Percentiles rank a stretch among this genome's conserved stretches.
Evolutionary conservation across 2,329 filamentous ascomycete genomes (phyloP).

Genomic region (Diplodia intermedia): DNA sequence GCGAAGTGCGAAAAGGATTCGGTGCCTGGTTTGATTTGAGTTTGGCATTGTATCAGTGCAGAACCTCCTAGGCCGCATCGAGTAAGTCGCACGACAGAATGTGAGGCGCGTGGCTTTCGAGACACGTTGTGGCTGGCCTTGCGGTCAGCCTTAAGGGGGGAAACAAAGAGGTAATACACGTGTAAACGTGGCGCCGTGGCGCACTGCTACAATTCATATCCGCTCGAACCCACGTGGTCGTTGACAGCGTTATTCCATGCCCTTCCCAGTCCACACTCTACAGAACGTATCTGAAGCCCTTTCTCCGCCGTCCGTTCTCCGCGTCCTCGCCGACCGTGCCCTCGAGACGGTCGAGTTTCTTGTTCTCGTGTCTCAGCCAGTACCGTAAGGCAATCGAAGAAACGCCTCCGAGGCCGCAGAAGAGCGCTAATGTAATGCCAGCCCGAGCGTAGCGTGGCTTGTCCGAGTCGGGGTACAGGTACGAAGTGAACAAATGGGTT

Average conservation of each 20-base stretch:
- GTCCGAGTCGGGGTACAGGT: constrained; percentile 19
- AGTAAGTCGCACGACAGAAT: not conserved
- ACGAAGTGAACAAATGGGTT: constrained; percentile 14
- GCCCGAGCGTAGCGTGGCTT: constrained; percentile 21
- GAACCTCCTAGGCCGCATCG: not conserved
- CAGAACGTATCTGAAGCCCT: constrained; percentile 9
- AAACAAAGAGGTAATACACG: not conserved
- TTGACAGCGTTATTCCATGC: not conserved
- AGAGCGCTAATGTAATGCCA: constrained; percentile 2
- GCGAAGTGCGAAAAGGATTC: not conserved
- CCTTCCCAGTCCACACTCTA: not conserved
- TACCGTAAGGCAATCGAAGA: not conserved
- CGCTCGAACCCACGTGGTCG: not conserved
- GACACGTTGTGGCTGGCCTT: constrained; percentile 6
- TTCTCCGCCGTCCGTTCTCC: not conserved
- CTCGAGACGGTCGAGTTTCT: constrained; percentile 17
- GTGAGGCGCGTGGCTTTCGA: not conserved
- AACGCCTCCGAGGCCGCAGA: constrained; percentile 15
- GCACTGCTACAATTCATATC: not conserved
- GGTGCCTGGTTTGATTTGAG: constrained; percentile 6
- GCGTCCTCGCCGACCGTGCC: constrained; percentile 12
- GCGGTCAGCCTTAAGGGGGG: constrained; percentile 3
- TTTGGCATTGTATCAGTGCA: not conserved
- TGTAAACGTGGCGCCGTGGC: not conserved
- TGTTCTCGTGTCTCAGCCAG: constrained; percentile 26